Evolutionary conservation across 305 asterid species (phyloP).

Genomic region (Fraxinus latifolia): DNA sequence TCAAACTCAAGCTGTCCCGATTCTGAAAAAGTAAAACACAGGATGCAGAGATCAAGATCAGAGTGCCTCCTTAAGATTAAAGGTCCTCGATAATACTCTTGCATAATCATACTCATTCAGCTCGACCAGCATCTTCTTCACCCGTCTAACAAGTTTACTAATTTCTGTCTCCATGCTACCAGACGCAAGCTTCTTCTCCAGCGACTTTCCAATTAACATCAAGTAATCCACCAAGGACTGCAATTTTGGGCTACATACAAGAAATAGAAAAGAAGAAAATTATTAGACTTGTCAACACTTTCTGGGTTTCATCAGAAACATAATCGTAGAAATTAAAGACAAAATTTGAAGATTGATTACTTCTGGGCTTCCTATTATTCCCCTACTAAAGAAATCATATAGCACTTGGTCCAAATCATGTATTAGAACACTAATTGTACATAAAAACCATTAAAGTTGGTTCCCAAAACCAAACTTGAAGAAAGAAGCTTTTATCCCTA

Average conservation of each 20-base stretch:
- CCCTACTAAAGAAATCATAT: not conserved
- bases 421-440: not conserved
- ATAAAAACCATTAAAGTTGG: not conserved
- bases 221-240: constrained; percentile 77
- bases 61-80: constrained; percentile 89
- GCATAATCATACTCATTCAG: constrained; percentile 83
- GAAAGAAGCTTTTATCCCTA: not conserved
- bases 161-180: constrained; percentile 50
- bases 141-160: constrained; percentile 54
- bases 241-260: constrained; percentile 47
- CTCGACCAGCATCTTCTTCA: constrained; percentile 91
- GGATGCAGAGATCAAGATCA: constrained; percentile 25
- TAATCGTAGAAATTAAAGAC: not conserved
- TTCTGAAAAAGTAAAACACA: not conserved
- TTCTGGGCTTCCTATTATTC: not conserved
- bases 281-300: not conserved
- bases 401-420: not conserved
- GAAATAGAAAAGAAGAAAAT: not conserved
- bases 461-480: not conserved
- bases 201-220: constrained; percentile 52
- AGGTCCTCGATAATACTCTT: constrained; percentile 59
- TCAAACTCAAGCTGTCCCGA: not conserved
- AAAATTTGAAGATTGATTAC: not conserved
- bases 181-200: constrained; percentile 51
- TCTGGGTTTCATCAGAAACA: not conserved